Base-by-base conservation (phyloP, 2,329 filamentous ascomycete genomes). In the Seiridium unicorne region DNA sequence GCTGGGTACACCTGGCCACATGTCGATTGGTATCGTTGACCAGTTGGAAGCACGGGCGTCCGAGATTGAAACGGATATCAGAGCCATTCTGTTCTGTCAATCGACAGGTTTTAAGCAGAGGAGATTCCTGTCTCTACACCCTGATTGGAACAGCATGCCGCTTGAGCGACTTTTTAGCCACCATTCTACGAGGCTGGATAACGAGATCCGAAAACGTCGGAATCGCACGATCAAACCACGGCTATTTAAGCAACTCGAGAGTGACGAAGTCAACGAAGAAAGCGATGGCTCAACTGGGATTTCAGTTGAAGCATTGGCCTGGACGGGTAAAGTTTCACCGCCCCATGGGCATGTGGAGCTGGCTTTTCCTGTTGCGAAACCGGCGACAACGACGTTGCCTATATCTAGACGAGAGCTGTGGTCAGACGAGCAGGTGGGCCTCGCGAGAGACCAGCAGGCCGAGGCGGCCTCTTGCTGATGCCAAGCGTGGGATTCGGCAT, bases 41-140 rank as follows among this genome's bases (percentile, higher is more conserved):
- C 49, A 18, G 35, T 11, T 53, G 11, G 18, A 58, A 13, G 61
- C 57, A 47, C 31, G n/a, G 31, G 42, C 34, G 11, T 10, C 11
- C 35, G 40, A 57, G 32, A 57, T 51, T 6, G 49, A 60, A 47
- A 60, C 66, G 18, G 62, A 51, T 11, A 58, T 60, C 40, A 64
- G 62, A 57, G 65, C 67, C 26, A 62, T 66, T 35, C 56, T 71
- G 53, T 72, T 70, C 46, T 62, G 64, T 18, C 53, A 65, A 35
- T 57, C 70, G 31, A 8, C 51, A 2, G 3, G 34, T 10, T 34
- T 59, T 1, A 61, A 13, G 10, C 66, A 69, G 47, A 61, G 55
- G 38, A 55, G 26, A 32, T 51, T 64, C 2, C 62, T 66, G 56
- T 59, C 55, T 31, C 31, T n/a, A 18, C 55, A 61, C 49, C 48